phyloP scores from a whole-genome alignment of 495 filamentous ascomycete species.

The Podospora fimiseda region DNA sequence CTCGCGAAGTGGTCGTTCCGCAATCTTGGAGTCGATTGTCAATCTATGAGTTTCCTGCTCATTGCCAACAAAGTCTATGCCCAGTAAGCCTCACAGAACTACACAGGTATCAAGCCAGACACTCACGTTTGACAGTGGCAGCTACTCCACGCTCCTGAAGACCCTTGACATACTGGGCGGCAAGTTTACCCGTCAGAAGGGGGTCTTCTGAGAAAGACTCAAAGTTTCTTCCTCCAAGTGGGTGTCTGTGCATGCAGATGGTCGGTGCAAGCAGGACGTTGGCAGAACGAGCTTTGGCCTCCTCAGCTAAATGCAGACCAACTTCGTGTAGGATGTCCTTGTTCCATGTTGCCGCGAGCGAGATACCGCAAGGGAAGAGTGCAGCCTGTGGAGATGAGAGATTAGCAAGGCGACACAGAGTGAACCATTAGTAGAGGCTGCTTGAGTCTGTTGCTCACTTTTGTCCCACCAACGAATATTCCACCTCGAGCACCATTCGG shows the following conservation, averaged over 20 bases:
- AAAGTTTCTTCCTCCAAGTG: constrained; percentile 76
- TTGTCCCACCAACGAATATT: constrained; percentile 57
- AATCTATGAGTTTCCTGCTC: constrained; percentile 78
- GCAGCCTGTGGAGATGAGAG: constrained; percentile 46
- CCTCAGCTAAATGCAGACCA: constrained; percentile 66
- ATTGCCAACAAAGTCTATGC: constrained; percentile 68
- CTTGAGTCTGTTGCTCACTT: constrained; percentile 40
- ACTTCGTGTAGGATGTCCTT: constrained; percentile 58
- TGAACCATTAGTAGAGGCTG: constrained; percentile 22
- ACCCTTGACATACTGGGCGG: constrained; percentile 65
- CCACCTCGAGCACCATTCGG: constrained; percentile 75
- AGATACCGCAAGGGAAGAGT: constrained; percentile 68
- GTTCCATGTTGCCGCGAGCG: constrained; percentile 76
- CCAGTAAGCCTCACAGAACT: constrained; percentile 18
- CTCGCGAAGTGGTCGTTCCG: constrained; percentile 69
- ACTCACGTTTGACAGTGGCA: constrained; percentile 69
- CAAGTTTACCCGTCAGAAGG: constrained; percentile 66
- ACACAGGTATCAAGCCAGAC: not conserved
- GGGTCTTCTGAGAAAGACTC: constrained; percentile 87
- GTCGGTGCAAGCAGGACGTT: constrained; percentile 74
- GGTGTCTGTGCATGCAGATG: constrained; percentile 75
- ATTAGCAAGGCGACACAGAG: constrained; percentile 33
- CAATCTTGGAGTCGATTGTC: constrained; percentile 63
- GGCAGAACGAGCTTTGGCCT: constrained; percentile 65
- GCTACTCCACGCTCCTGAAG: constrained; percentile 69